A percentile compares a stretch with the other conserved stretches of the same genome.
These are phyloP conservation scores for Aspergillus alliaceus DNA, from an alignment of 2,329 filamentous ascomycete species.

Conservation along the genomic window DNA sequence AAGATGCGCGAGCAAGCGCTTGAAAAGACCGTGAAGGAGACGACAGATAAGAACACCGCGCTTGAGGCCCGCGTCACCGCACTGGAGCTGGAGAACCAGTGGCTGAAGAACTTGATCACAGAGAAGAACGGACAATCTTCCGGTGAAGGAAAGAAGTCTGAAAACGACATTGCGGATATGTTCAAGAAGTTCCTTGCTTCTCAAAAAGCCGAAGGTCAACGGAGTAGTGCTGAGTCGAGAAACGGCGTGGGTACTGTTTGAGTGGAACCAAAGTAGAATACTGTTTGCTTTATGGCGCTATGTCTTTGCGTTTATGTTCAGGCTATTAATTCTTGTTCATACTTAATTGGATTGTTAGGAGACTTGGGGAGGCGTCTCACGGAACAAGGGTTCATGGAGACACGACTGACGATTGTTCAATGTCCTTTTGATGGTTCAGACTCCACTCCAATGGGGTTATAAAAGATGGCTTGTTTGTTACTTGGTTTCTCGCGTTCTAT, in stretches of 20 bases:
- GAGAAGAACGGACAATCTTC: slow-evolving; percentile 64
- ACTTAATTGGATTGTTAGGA: slow-evolving; percentile 3
- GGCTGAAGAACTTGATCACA: slow-evolving; percentile 75
- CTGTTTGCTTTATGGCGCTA: neutral
- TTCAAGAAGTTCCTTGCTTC: slow-evolving; percentile 42
- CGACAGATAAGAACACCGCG: slow-evolving; percentile 72
- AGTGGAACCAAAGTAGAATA: slow-evolving; percentile 15
- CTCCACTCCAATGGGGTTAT: neutral
- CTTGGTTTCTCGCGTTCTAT: neutral
- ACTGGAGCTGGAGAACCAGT: slow-evolving; percentile 78
- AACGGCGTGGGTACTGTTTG: slow-evolving; percentile 32
- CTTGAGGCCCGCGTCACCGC: slow-evolving; percentile 73
- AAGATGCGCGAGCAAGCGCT: slow-evolving; percentile 89
- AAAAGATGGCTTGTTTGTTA: neutral
- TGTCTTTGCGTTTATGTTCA: slow-evolving; percentile 5
- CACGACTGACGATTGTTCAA: slow-evolving; percentile 15
- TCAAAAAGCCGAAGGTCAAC: slow-evolving; percentile 29
- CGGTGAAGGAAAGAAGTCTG: slow-evolving; percentile 40
- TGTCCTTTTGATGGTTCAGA: neutral
- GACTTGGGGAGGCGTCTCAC: slow-evolving; percentile 18
- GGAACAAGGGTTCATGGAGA: slow-evolving; percentile 12
- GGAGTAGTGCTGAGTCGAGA: slow-evolving; percentile 33
- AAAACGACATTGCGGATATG: slow-evolving; percentile 45
- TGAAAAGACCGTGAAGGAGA: slow-evolving; percentile 78
- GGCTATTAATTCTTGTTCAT: slow-evolving; percentile 10